Base-by-base conservation (phyloP, 108 stramenopile species). In the Nitzschia putrida region DNA sequence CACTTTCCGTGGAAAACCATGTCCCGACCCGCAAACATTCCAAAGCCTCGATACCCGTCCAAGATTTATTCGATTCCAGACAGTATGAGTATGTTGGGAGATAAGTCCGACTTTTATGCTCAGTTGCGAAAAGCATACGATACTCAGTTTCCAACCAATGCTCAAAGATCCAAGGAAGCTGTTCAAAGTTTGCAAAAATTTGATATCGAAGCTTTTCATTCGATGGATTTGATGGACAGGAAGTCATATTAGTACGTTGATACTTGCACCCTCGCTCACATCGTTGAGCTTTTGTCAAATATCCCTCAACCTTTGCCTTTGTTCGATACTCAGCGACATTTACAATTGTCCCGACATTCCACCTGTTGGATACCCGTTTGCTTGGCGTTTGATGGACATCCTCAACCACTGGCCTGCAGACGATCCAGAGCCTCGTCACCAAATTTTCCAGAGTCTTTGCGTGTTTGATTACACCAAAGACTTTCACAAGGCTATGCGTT, bases 401-500 rank as follows among this genome's bases (percentile, higher is more conserved):
- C 60, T 90, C 26, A 47, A 84, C 10, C 72, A 89, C 47, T 93
- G 92, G 89, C 61, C 75, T 25, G 78, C 92, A 14, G 80, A 89
- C 61, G 82, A 87, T 53, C 71, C 87, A 14, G 68, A 49, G 12
- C 66, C 69, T 16, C 73, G 71, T 53, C 25, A 43, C 22, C 50
- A 68, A 42, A 78, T 91, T 12, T 88, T 82, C 61, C 88, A 91
- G 44, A 85, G 86, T 14, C 20, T 90, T 11, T 93, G 92, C 65
- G 71, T 87, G 59, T 93, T 93, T 76, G 92, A 93, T 57, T 86
- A 88, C 59, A 45, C 81, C 25, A 88, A 83, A 5, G 91, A 97
- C 22, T 61, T 89, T 21, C 63, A 77, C 50, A 92, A 95, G 83
- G 93, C 92, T 12, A 64, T 80, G n/a, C 74, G 70, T 18, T 98